Evolutionary conservation across 108 stramenopile species (phyloP).

Genomic region (Fragilaria crotonensis): DNA sequence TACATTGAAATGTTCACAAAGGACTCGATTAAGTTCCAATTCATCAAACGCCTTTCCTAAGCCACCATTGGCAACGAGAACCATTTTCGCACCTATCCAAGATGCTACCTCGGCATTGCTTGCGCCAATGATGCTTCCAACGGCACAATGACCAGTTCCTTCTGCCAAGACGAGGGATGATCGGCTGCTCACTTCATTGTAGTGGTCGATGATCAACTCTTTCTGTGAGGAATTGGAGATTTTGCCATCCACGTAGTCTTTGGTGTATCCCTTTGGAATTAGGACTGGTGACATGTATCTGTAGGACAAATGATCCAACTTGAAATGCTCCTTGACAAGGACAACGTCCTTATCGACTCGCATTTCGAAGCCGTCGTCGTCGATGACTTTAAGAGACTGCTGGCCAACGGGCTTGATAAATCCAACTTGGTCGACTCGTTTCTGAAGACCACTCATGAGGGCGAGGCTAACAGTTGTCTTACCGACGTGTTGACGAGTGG

Average conservation of each 20-base stretch:
- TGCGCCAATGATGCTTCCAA: slow-evolving; percentile 90
- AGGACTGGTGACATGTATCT: slow-evolving; percentile 91
- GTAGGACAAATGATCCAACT: slow-evolving; percentile 83
- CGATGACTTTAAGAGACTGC: slow-evolving; percentile 57
- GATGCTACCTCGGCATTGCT: slow-evolving; percentile 93
- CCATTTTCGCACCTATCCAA: slow-evolving; percentile 82
- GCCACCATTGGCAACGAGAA: slow-evolving; percentile 91
- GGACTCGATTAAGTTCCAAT: slow-evolving; percentile 83
- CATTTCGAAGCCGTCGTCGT: slow-evolving; percentile 23
- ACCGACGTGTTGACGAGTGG: slow-evolving; percentile 94
- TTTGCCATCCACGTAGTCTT: slow-evolving; percentile 82
- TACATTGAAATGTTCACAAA: slow-evolving; percentile 83
- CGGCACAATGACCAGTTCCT: slow-evolving; percentile 96
- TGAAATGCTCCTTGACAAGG: slow-evolving; percentile 83
- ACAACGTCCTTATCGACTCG: slow-evolving; percentile 92
- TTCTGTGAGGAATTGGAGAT: slow-evolving; percentile 61
- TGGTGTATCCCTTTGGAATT: slow-evolving; percentile 91
- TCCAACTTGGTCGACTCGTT: slow-evolving; percentile 84
- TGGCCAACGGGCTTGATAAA: slow-evolving; percentile 97
- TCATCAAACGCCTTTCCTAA: slow-evolving; percentile 91
- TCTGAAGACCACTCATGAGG: slow-evolving; percentile 82
- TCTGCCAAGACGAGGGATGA: slow-evolving; percentile 79
- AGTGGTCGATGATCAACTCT: slow-evolving; percentile 45
- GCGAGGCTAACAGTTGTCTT: slow-evolving; percentile 91
- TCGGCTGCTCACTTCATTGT: slow-evolving; percentile 33